Evolutionary conservation across 2,329 filamentous ascomycete species (phyloP).

Genomic region (Penicillium sp.): DNA sequence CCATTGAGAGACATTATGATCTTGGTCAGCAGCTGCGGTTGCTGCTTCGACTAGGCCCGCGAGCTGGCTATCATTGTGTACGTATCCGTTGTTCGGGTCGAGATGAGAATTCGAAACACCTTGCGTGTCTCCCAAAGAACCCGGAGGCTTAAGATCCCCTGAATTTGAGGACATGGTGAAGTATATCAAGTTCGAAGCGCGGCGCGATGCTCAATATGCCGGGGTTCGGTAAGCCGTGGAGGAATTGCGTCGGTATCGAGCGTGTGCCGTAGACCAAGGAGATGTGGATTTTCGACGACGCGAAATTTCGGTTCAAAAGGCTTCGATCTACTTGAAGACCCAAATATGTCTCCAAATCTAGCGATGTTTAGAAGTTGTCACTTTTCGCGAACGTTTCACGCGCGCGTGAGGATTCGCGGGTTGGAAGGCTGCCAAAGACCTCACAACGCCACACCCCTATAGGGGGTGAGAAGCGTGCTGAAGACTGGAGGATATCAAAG

Average conservation of each 20-base stretch:
- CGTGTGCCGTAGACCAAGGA: not conserved
- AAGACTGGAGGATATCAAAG: conserved; percentile 4
- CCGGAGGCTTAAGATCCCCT: conserved; percentile 14
- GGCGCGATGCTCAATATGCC: not conserved
- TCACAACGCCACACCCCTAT: conserved; percentile 13
- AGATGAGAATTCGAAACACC: conserved; percentile 26
- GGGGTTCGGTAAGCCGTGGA: not conserved
- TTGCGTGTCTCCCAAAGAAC: conserved; percentile 26
- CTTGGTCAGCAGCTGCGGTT: conserved; percentile 42
- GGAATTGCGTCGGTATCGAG: not conserved
- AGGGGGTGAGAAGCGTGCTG: conserved; percentile 14
- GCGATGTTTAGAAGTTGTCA: not conserved
- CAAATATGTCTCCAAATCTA: not conserved
- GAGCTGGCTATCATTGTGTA: conserved; percentile 42
- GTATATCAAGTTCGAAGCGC: not conserved
- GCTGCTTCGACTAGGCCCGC: conserved; percentile 46
- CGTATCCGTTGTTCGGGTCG: conserved; percentile 33
- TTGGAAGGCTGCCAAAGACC: not conserved
- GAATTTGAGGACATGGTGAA: conserved; percentile 28
- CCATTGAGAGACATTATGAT: conserved; percentile 35
- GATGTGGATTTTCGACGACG: not conserved
- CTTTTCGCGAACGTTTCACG: not conserved
- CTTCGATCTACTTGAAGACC: not conserved
- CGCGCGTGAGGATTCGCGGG: not conserved
- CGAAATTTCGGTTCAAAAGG: not conserved